A percentile compares a stretch with the other conserved stretches of the same genome.
These are phyloP conservation scores for Cyanophora paradoxa DNA, from an alignment of 78 protist genomes.

Conservation along the genomic window DNA sequence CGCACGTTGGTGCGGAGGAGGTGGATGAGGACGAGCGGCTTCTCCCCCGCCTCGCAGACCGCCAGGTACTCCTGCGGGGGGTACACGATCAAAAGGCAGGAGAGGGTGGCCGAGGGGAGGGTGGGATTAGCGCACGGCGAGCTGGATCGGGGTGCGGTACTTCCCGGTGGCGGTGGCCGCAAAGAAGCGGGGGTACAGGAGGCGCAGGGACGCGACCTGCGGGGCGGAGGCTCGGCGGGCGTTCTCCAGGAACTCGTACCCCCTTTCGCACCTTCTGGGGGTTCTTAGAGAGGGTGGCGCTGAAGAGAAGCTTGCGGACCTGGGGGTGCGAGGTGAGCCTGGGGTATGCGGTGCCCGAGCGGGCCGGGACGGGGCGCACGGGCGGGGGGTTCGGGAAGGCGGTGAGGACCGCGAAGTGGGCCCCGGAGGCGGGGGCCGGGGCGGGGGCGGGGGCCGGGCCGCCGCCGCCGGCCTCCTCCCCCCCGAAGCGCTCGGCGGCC, in stretches of 20 bases:
- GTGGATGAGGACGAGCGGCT: not conserved
- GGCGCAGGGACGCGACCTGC: conserved; percentile 21
- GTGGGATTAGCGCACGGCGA: too few relatives aligned
- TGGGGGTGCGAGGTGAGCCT: not conserved
- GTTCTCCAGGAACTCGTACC: too few relatives aligned
- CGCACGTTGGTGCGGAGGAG: not conserved
- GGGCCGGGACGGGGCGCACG: not conserved
- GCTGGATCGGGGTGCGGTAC: conserved; percentile 1
- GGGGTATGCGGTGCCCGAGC: not conserved
- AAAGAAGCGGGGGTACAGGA: conserved; percentile 7
- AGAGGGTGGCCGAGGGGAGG: too few relatives aligned
- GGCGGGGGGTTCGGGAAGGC: not conserved
- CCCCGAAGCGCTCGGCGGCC: too few relatives aligned
- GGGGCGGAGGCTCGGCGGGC: too few relatives aligned
- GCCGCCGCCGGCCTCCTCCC: too few relatives aligned
- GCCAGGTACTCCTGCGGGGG: too few relatives aligned
- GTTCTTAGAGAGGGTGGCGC: conserved; percentile 57
- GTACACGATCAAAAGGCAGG: too few relatives aligned
- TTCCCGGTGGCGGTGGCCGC: not conserved
- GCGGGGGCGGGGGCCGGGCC: too few relatives aligned
- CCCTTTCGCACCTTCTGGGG: conserved; percentile 25
- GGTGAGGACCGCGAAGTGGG: not conserved
- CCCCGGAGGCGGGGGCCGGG: not conserved
- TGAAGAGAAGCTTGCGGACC: conserved; percentile 40
- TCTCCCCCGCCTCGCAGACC: not conserved